Percentiles rank a stretch among this genome's conserved stretches.
phyloP scores from a whole-genome alignment of 2,329 filamentous ascomycete species.

The Conoideocrella luteorostrata region DNA sequence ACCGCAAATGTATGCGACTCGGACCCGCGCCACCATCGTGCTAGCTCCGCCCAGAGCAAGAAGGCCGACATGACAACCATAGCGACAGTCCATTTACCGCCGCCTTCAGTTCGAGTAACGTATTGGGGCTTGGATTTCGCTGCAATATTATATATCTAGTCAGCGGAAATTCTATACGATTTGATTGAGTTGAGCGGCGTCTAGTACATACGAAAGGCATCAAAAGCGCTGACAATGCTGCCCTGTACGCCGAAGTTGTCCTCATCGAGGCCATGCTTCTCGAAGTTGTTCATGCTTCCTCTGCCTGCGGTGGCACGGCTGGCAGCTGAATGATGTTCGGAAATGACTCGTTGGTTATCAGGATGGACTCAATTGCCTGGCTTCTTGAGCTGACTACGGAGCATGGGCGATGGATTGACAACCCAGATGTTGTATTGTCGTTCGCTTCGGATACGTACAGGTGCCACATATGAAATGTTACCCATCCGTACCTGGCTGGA shows the following conservation, averaged over 20 bases:
- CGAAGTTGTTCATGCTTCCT: constrained; percentile 68
- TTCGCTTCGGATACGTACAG: too few relatives aligned
- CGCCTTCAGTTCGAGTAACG: constrained; percentile 73
- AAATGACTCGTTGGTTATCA: too few relatives aligned
- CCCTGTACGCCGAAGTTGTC: constrained; percentile 72
- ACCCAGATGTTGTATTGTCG: too few relatives aligned
- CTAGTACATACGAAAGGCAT: constrained; percentile 82
- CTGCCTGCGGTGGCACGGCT: neutral
- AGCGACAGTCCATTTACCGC: constrained; percentile 87
- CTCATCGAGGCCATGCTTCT: constrained; percentile 61
- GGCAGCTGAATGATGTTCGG: too few relatives aligned
- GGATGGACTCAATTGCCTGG: neutral
- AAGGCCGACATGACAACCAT: constrained; percentile 69
- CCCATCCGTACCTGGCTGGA: neutral
- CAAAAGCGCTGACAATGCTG: constrained; percentile 76
- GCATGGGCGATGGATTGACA: neutral
- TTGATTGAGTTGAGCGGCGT: too few relatives aligned
- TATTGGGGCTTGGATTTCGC: constrained; percentile 96
- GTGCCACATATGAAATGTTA: too few relatives aligned
- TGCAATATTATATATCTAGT: constrained; percentile 29
- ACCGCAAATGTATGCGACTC: constrained; percentile 90
- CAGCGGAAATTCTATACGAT: neutral
- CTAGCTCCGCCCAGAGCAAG: constrained; percentile 71
- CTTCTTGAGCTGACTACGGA: too few relatives aligned
- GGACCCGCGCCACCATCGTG: constrained; percentile 74